Evolutionary conservation across 2,329 filamentous ascomycete species (phyloP).

Genomic region (Polychaeton citri): DNA sequence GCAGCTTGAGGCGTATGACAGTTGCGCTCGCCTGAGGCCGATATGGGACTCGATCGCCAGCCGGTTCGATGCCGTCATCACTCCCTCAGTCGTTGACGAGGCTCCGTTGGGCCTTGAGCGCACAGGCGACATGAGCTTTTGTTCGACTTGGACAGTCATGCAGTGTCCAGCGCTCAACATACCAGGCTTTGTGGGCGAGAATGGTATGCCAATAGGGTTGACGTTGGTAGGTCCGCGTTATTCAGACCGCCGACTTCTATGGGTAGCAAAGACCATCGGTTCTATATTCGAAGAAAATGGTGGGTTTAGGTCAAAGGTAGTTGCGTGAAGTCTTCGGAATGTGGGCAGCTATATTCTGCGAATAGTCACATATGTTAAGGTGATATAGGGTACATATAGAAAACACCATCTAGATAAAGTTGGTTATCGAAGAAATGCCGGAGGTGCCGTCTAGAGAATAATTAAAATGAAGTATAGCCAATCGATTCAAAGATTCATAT

Average conservation of each 20-base stretch:
- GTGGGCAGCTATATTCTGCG: no score
- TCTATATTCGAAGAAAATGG: conserved; percentile 27
- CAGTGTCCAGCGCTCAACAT: conserved; percentile 53
- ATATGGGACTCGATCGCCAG: conserved; percentile 40
- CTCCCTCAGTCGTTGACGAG: conserved; percentile 46
- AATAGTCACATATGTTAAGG: no score
- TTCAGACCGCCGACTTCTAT: conserved; percentile 29
- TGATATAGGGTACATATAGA: no score
- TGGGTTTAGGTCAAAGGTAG: no score
- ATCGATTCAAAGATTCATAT: no score
- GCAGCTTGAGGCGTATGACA: conserved; percentile 43
- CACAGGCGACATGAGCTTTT: conserved; percentile 44
- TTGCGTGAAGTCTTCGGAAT: no score
- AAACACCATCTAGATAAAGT: no score
- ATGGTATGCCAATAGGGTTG: conserved; percentile 47
- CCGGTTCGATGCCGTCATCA: conserved; percentile 42
- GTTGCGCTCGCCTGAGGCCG: conserved; percentile 40
- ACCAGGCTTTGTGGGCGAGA: conserved; percentile 45
- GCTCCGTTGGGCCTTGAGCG: conserved; percentile 40
- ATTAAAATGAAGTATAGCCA: no score
- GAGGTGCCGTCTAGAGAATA: no score
- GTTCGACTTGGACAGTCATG: conserved; percentile 40
- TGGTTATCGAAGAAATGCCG: no score
- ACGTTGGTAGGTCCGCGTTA: conserved; percentile 38
- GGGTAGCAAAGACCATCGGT: conserved; percentile 29